Evolutionary conservation across 768 basidiomycete species (phyloP), one percentile per base, ranked within the genome.

Genomic region (Pholiota microspora): DNA sequence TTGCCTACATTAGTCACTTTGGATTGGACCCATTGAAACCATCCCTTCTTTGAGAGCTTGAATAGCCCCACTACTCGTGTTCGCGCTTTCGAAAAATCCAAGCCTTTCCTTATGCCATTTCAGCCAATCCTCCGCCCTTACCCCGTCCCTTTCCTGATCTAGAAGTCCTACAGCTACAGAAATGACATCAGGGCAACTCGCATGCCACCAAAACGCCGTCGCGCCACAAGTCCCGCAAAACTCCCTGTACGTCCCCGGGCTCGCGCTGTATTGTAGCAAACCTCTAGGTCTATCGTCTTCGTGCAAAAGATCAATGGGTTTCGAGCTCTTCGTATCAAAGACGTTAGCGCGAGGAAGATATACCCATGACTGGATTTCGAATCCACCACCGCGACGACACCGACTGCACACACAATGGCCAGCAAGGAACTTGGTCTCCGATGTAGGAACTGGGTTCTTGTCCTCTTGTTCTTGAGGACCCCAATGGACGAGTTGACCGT

Each of bases 161-260:
- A 49, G 15, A 7, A 49, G 29, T 16, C 48, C 48, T 18, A 36
- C 15, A 6, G 32, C 15, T 23, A 49, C 16, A 15, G 5, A n/a
- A 15, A 60, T 21, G n/a, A 69, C 15, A 28, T 64, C 64, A 3
- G 66, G 61, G 32, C 63, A 45, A 25, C 62, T 64, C 5, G 46
- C 47, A 1, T 54, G 56, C 67, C 66, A 69, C 64, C 65, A 67
- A 38, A 70, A 70, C 16, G 60, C 66, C 2, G 63, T 70, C 10
- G 69, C 68, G 13, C 71, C 69, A 46, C 69, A 72, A 0, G 61
- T 69, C 6, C 52, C 52, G 53, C 69, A 70, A 32, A 66, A 71
- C 49, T 69, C 68, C 16, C 67, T 56, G 45, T 62, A 61, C 13
- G 57, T 36, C 3, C 68, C 66, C 4, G 56, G 48, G 29, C 63